A percentile compares a stretch with the other conserved stretches of the same genome.
phyloP scores from a whole-genome alignment of 345 rosid species.

The Eucalyptus curtisii region DNA sequence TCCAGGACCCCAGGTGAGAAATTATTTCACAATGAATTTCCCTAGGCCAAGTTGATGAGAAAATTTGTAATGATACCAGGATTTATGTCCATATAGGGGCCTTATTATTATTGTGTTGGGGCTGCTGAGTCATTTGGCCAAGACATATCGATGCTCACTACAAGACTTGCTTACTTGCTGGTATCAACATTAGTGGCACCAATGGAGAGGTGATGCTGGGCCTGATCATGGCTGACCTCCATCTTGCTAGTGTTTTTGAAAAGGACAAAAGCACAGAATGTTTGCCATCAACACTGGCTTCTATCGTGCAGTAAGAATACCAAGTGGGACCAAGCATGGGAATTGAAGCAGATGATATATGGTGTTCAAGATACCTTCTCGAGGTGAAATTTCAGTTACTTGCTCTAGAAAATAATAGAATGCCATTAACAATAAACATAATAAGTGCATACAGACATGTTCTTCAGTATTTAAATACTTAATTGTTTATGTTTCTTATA shows the following conservation, averaged over 20 bases:
- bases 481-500: too few relatives aligned
- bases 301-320: too few relatives aligned
- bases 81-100: neutral
- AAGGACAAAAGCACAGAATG: neutral
- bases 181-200: conserved; percentile 78
- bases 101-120: conserved; percentile 44
- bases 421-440: rapidly evolving
- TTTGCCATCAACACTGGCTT: too few relatives aligned
- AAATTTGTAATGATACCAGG: neutral
- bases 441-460: too few relatives aligned
- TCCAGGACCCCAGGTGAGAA: conserved; percentile 82
- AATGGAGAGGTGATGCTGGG: conserved; percentile 99
- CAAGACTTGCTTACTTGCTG: conserved; percentile 87
- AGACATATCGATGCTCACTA: conserved; percentile 93
- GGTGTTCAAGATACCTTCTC: too few relatives aligned
- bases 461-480: too few relatives aligned
- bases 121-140: conserved; percentile 91
- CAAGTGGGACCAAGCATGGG: too few relatives aligned
- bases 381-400: too few relatives aligned
- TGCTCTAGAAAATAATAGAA: too few relatives aligned
- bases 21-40: neutral
- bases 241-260: neutral
- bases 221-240: conserved; percentile 27
- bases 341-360: too few relatives aligned
- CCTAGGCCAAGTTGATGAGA: neutral